phyloP scores from a whole-genome alignment of 306 rosid genomes.

The Prinsepia uniflora region DNA sequence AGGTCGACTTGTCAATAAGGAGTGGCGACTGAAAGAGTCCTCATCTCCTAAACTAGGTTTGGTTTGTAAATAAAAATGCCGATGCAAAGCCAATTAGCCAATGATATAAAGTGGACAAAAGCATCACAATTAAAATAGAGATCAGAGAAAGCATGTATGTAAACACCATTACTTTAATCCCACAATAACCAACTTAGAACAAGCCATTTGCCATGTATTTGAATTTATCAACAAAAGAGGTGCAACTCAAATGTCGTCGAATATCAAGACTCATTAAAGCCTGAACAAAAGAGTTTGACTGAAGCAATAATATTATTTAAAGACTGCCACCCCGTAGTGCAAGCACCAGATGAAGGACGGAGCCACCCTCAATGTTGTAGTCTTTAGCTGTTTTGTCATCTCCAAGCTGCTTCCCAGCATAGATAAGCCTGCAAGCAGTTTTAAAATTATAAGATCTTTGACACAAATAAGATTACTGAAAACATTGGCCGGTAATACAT shows the following conservation, averaged over 20 bases:
- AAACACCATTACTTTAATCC: neutral
- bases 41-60: no score
- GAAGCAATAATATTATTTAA: slow-evolving; percentile 16
- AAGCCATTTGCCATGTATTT: slow-evolving; percentile 2
- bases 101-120: neutral
- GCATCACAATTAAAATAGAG: neutral
- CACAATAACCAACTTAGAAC: slow-evolving; percentile 1
- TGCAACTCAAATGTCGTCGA: slow-evolving; percentile 7
- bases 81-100: no score
- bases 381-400: slow-evolving; percentile 98
- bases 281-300: neutral
- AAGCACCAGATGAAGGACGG: slow-evolving; percentile 92
- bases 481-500: neutral
- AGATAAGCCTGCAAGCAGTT: slow-evolving; percentile 71
- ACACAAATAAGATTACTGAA: neutral
- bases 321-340: slow-evolving; percentile 77
- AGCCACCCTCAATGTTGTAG: slow-evolving; percentile 97
- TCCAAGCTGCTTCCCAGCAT: slow-evolving; percentile 96
- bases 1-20: no score
- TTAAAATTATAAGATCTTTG: neutral
- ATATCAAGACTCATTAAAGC: neutral
- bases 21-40: no score
- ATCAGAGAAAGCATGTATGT: neutral
- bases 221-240: slow-evolving; percentile 2
- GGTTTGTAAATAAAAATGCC: no score